phyloP scores from a whole-genome alignment of 2,329 filamentous ascomycete species.

The Aspergillus sp. region DNA sequence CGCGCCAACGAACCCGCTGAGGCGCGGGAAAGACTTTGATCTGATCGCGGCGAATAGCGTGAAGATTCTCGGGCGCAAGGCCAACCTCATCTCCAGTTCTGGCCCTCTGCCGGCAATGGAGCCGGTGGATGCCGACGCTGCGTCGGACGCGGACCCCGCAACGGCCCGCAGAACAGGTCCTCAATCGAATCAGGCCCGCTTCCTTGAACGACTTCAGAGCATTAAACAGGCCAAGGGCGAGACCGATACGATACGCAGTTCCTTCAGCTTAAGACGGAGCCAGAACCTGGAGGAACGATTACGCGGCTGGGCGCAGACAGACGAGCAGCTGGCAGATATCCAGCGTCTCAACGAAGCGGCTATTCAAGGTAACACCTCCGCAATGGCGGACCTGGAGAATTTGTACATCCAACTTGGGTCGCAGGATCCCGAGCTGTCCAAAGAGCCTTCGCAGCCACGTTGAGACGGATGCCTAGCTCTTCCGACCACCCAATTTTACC shows the following conservation, averaged over 20 bases:
- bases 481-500: background rate
- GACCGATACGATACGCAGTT: constrained; percentile 62
- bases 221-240: constrained; percentile 66
- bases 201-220: constrained; percentile 65
- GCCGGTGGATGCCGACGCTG: background rate
- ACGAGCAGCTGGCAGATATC: constrained; percentile 37
- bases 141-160: background rate
- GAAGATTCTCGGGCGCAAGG: constrained; percentile 67
- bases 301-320: constrained; percentile 38
- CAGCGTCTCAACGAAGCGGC: constrained; percentile 37
- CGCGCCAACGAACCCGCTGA: constrained; percentile 46
- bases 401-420: constrained; percentile 33
- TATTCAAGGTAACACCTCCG: constrained; percentile 36
- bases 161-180: constrained; percentile 24
- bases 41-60: constrained; percentile 69
- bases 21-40: constrained; percentile 56
- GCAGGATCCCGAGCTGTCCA: constrained; percentile 10
- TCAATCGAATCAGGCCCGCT: constrained; percentile 50
- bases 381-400: constrained; percentile 36
- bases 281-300: constrained; percentile 33
- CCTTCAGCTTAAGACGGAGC: constrained; percentile 48
- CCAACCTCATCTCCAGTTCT: constrained; percentile 54
- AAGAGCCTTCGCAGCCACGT: constrained; percentile 9
- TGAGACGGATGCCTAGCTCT: background rate
- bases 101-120: constrained; percentile 12